Conservation (phyloP, 495 filamentous ascomycete genomes). For the Neurospora sp. region DNA sequence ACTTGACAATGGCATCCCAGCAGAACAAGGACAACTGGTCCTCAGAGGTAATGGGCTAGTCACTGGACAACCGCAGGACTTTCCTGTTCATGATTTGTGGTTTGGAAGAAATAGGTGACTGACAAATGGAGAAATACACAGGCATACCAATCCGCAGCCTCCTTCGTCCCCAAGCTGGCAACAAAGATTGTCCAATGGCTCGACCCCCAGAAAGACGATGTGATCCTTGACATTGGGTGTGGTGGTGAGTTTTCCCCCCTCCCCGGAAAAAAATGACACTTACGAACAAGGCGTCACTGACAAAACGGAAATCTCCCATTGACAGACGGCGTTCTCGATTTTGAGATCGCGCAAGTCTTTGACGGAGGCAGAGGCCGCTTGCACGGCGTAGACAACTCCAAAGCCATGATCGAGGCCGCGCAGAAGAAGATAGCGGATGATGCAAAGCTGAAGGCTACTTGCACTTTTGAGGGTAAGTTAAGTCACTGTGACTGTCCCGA, state of each 20-base stretch:
- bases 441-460: slow-evolving; percentile 13
- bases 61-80: not conserved
- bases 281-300: not conserved
- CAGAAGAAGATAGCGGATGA: slow-evolving; percentile 15
- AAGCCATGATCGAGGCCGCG: slow-evolving; percentile 52
- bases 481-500: not conserved
- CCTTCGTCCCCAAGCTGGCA: slow-evolving; percentile 64
- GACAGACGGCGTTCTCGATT: slow-evolving; percentile 54
- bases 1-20: slow-evolving; percentile 12
- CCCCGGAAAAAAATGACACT: not conserved
- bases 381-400: slow-evolving; percentile 56
- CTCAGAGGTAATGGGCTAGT: slow-evolving; percentile 32
- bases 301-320: not conserved
- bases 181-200: slow-evolving; percentile 55
- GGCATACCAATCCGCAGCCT: slow-evolving; percentile 54
- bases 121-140: slow-evolving; percentile 10
- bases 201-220: slow-evolving; percentile 47
- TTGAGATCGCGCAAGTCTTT: slow-evolving; percentile 36
- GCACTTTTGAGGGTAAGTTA: slow-evolving; percentile 33
- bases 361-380: slow-evolving; percentile 35
- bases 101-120: not conserved
- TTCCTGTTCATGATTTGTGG: not conserved
- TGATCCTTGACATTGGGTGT: slow-evolving; percentile 64
- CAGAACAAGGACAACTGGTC: slow-evolving; percentile 48
- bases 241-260: slow-evolving; percentile 38